phyloP scores from a whole-genome alignment of 163 green algal species.

The Chlamydomonas reinhardtii region DNA sequence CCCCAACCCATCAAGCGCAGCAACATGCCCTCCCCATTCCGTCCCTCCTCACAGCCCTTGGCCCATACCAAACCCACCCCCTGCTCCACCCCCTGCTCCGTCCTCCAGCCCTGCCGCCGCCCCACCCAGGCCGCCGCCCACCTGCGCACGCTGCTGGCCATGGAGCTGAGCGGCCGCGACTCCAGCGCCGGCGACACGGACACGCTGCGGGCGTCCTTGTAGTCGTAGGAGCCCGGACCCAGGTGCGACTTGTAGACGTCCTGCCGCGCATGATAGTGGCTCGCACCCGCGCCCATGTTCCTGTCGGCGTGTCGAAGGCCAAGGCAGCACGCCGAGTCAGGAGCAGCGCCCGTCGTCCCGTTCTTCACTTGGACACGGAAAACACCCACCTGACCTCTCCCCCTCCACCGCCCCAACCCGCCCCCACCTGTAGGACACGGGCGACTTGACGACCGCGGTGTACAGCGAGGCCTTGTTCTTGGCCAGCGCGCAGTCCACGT shows the following conservation, averaged over 20 bases:
- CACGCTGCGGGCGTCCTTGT: constrained; percentile 16
- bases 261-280: too few relatives aligned
- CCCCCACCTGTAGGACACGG: constrained; percentile 41
- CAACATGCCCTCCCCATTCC: too few relatives aligned
- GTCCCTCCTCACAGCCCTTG: too few relatives aligned
- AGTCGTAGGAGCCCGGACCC: constrained; percentile 49
- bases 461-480: constrained; percentile 42
- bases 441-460: constrained; percentile 29
- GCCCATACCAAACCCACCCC: too few relatives aligned
- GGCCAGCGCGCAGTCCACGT: constrained; percentile 42
- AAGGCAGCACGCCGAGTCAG: too few relatives aligned
- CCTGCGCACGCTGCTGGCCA: constrained; percentile 21
- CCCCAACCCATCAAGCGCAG: too few relatives aligned
- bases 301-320: not conserved
- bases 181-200: constrained; percentile 41
- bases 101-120: too few relatives aligned
- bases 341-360: too few relatives aligned
- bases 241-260: constrained; percentile 16
- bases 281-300: constrained; percentile 38
- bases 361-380: too few relatives aligned
- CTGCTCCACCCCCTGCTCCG: not conserved
- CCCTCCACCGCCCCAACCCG: not conserved
- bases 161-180: constrained; percentile 46
- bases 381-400: too few relatives aligned
- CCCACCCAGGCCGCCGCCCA: not conserved